A percentile compares a stretch with the other conserved stretches of the same genome.
phyloP scores from a whole-genome alignment of 2,329 filamentous ascomycete genomes.

The Cordyceps javanica region DNA sequence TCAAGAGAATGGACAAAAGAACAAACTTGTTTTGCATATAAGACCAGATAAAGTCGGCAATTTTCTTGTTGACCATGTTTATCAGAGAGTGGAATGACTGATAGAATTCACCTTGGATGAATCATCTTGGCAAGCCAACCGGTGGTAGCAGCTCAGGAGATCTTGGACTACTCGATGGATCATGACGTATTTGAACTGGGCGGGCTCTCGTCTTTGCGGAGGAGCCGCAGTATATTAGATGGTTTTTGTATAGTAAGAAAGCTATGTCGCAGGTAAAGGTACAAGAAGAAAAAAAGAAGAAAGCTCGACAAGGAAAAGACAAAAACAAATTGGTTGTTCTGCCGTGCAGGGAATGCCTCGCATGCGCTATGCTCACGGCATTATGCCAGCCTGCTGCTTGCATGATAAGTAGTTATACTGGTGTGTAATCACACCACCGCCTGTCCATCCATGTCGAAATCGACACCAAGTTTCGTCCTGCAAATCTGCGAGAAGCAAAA shows the following conservation, averaged over 20 bases:
- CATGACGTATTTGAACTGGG: not conserved
- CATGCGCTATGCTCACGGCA: conserved; percentile 11
- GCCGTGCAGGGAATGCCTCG: conserved; percentile 8
- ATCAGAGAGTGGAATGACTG: too few relatives aligned
- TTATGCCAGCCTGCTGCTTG: conserved; percentile 2
- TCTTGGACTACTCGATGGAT: too few relatives aligned
- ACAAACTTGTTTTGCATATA: too few relatives aligned
- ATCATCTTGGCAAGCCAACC: not conserved
- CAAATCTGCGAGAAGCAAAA: too few relatives aligned
- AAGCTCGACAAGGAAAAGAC: too few relatives aligned
- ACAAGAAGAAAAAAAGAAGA: conserved; percentile 10
- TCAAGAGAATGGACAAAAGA: too few relatives aligned
- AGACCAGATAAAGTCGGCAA: too few relatives aligned
- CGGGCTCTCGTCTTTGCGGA: not conserved
- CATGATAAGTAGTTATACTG: not conserved
- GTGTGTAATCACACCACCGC: not conserved
- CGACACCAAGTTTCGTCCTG: not conserved
- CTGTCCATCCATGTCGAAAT: not conserved
- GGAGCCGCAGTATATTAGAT: conserved; percentile 8
- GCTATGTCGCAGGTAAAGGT: conserved; percentile 6
- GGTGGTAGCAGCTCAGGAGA: too few relatives aligned
- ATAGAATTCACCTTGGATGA: too few relatives aligned
- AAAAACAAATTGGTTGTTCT: not conserved
- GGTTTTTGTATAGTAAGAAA: not conserved
- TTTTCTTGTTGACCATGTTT: too few relatives aligned